Conservation (phyloP, 2,329 filamentous ascomycete species). For the Talaromyces islandicus region DNA sequence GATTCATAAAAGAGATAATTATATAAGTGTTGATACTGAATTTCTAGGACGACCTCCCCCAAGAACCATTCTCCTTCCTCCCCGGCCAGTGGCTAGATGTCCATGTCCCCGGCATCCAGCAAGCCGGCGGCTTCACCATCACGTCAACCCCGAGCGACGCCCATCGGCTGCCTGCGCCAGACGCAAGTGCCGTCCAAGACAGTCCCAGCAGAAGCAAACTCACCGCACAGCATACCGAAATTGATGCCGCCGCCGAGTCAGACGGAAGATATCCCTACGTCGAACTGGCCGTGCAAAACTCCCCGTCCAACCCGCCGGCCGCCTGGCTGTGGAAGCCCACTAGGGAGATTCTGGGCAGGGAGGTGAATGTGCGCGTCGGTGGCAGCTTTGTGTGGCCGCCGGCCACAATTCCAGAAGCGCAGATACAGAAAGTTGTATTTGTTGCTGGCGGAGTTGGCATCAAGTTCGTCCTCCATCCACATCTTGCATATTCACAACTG, state of each 20-base stretch:
- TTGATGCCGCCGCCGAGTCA: conserved; percentile 15
- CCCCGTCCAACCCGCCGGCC: conserved; percentile 64
- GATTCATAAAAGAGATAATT: background rate
- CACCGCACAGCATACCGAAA: conserved; percentile 13
- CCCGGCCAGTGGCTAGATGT: conserved; percentile 88
- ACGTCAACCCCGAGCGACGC: conserved; percentile 65
- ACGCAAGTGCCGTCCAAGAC: conserved; percentile 7
- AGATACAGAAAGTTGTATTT: conserved; percentile 60
- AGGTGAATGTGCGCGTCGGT: conserved; percentile 65
- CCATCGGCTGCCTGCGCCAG: conserved; percentile 23
- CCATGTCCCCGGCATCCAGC: conserved; percentile 61
- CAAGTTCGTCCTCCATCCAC: conserved; percentile 48
- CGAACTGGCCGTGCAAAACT: conserved; percentile 72
- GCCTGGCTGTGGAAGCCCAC: conserved; percentile 65
- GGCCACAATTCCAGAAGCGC: conserved; percentile 28
- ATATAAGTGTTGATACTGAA: too few relatives aligned
- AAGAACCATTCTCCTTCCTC: conserved; percentile 53
- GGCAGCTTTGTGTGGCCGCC: conserved; percentile 77
- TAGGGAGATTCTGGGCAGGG: conserved; percentile 51
- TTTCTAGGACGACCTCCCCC: conserved; percentile 9
- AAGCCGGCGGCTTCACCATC: conserved; percentile 82
- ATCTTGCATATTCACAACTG: background rate
- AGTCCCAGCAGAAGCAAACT: background rate
- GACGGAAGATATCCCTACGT: conserved; percentile 47
- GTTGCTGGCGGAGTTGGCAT: conserved; percentile 78